Evolutionary conservation across 768 basidiomycete genomes (phyloP), one percentile per base, ranked within the genome.

Genomic region (Exidia glandulosa): DNA sequence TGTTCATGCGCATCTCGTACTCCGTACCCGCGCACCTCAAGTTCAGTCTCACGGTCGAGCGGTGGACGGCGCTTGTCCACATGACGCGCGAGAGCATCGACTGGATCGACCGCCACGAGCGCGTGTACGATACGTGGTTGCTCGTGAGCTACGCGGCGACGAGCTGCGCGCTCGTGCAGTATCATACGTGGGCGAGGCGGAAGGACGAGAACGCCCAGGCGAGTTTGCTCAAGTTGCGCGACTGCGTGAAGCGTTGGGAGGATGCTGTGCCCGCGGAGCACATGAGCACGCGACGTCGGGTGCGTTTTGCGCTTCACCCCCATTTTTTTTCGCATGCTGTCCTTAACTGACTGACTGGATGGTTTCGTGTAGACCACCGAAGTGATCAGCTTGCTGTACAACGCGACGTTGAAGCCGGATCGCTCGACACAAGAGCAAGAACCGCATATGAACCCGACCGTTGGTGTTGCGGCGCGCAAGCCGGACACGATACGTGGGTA

Each of bases 1-100:
- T 96, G 32, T 98, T 97, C 76, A 94, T 97, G 91, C 84, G 95
- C 57, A 92, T 97, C 72, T 93, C 90, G 60, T 98, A 96, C 74
- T 80, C 85, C 23, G 89, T 90, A 68, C 94, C 95, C 9, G 82
- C 82, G 12, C 93, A 96, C 68, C 81, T 95, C 67, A 94, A 89
- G 69, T 93, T 95, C 66, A 80, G 82, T 37, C 73, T 94, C 63
- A 88, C 86, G 2, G 79, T 93, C 30, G 86, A 87, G 66, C 81
- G 85, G 63, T 96, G 91, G 92, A 80, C 79, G 23, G 75, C 78
- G 57, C 79, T 96, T 56, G 81, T 93, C 55, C 67, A 76, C 32
- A 76, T 90, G 67, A 89, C 90, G 0, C 81, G 84, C 57, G 87
- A 93, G 56, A 80, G 85, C 2, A 91, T 97, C 63, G 88, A 93